Percentiles rank a stretch among this genome's conserved stretches.
Conservation (phyloP, 1,284 basidiomycete genomes). For the Grifola frondosa region DNA sequence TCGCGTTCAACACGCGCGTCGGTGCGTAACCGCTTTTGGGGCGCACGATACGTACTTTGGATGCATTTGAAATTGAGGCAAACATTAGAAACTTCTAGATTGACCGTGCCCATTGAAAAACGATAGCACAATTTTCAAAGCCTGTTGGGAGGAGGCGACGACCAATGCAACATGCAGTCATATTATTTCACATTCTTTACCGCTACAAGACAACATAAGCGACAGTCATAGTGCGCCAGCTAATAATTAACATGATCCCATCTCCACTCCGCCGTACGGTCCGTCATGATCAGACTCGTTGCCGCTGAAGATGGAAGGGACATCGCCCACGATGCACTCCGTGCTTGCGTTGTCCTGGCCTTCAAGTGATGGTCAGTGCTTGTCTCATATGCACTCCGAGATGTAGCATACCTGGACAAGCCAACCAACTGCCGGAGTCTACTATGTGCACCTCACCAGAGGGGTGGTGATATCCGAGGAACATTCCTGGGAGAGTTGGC, state of each 20-base stretch:
- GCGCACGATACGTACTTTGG: no score
- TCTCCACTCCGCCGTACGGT: conserved; percentile 56
- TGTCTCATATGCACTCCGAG: neutral
- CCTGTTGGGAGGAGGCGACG: no score
- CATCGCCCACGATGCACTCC: conserved; percentile 55
- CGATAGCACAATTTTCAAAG: no score
- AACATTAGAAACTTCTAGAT: no score
- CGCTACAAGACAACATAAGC: neutral
- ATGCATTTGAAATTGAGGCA: no score
- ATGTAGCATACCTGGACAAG: conserved; percentile 40
- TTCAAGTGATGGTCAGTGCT: conserved; percentile 15
- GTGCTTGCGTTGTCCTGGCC: conserved; percentile 56
- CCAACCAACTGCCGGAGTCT: conserved; percentile 45
- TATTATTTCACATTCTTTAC: no score
- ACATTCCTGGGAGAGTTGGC: conserved; percentile 43
- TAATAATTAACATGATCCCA: no score
- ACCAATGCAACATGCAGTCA: no score
- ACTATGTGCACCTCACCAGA: conserved; percentile 60
- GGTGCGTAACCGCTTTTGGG: no score
- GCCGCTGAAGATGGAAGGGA: conserved; percentile 47
- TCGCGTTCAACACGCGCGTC: no score
- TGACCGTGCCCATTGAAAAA: no score
- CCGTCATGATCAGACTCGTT: conserved; percentile 49
- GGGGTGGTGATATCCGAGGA: conserved; percentile 54
- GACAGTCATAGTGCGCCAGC: no score